Conservation (phyloP, 495 filamentous ascomycete genomes). For the Lophium mytilinum region DNA sequence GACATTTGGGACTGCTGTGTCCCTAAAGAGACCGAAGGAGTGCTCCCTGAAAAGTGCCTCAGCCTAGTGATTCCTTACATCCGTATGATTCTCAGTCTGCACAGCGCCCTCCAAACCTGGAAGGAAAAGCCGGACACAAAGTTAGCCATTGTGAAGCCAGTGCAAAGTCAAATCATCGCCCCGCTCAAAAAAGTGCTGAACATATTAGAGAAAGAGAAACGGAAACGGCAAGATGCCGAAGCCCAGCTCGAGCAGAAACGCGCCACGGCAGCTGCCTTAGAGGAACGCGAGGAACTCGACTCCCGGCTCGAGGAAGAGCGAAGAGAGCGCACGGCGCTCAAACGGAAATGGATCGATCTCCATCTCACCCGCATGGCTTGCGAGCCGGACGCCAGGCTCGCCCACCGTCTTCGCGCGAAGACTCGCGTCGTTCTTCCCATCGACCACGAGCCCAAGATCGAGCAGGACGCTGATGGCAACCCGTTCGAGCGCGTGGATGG, state of each 20-base stretch:
- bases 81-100: neutral
- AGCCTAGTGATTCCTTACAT: neutral
- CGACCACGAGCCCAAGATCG: neutral
- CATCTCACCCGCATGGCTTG: conserved; percentile 10
- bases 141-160: neutral
- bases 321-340: neutral
- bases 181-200: conserved; percentile 1
- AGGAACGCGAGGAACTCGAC: neutral
- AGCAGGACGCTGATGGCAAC: conserved; percentile 20
- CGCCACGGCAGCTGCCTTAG: no score
- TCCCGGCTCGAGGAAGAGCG: neutral
- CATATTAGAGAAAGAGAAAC: neutral
- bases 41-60: neutral
- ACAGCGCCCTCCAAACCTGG: neutral
- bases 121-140: neutral
- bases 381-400: conserved; percentile 12
- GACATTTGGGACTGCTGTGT: neutral
- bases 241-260: no score
- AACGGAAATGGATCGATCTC: conserved; percentile 8
- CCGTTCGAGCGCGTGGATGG: conserved; percentile 26
- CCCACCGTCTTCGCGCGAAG: neutral
- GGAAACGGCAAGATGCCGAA: neutral
- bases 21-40: neutral
- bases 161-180: neutral
- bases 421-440: neutral